Evolutionary conservation across 345 rosid genomes (phyloP).

Genomic region (Rhodamnia argentea): DNA sequence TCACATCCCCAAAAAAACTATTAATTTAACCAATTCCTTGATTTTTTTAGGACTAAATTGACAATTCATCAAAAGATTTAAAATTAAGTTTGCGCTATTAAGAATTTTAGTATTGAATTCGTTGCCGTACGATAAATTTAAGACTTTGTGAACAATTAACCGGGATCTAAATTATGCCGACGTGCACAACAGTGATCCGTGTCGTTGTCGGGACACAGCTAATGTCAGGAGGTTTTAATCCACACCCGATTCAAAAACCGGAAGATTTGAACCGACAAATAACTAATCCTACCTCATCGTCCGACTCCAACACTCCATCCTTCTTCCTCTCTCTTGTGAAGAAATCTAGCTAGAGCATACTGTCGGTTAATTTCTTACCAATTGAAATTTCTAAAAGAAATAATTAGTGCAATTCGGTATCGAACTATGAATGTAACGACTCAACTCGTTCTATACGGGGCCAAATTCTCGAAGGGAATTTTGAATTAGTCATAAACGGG

Average conservation of each 20-base stretch:
- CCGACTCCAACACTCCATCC: background rate
- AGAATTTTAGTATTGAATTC: too few relatives aligned
- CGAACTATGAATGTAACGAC: background rate
- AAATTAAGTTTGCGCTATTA: too few relatives aligned
- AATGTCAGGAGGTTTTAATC: background rate
- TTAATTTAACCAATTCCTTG: background rate
- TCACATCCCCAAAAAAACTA: background rate
- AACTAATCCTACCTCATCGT: background rate
- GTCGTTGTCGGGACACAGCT: background rate
- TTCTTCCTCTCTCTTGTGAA: background rate
- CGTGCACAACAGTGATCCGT: background rate
- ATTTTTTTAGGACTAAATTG: background rate
- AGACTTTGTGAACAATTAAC: too few relatives aligned
- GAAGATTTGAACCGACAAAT: background rate
- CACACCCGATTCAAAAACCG: background rate
- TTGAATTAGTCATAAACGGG: background rate
- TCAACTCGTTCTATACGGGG: background rate
- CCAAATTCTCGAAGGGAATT: background rate
- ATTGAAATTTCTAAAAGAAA: background rate
- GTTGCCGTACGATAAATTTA: too few relatives aligned
- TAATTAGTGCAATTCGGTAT: background rate
- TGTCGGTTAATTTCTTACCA: background rate
- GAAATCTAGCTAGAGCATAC: background rate
- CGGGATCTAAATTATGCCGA: background rate
- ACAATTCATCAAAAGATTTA: too few relatives aligned